Base-by-base conservation (phyloP, 2,329 filamentous ascomycete species). In the Aspergillus sp. region DNA sequence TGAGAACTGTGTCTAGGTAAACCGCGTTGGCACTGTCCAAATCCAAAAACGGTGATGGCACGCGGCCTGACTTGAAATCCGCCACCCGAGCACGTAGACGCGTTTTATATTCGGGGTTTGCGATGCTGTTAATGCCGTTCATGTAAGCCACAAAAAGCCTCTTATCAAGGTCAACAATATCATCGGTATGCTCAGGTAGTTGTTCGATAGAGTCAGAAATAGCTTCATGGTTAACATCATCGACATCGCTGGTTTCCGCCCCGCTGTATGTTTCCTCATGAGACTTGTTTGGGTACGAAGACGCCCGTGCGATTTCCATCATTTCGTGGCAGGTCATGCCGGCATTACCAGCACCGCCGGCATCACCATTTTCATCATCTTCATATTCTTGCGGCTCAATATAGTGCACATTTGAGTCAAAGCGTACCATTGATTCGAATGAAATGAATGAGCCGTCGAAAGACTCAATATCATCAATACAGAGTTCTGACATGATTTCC, bases 311-410 rank as follows among this genome's bases (percentile, higher is more conserved):
- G 31, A 72, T 62, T 39, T 70, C 65, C 68, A 77, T 76, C 62
- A 75, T 68, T 61, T 77, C 75, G 60, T 77, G 75, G 52, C 70
- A 70, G 9, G 75, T 77, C 68, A 76, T 71, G 39, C 70, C 66
- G 15, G 58, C 41, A 17, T 63, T 61, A 15, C 62, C 33, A 11
- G 27, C 9, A 31, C 9, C 27, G 39, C 70, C 66, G 15, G 57
- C 41, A 17, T 63, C 62, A 12, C 62, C 33, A 11, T n/a, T 47
- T 31, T 66, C 64, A 12, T 74, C 64, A n/a, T 70, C 68, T 8
- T 66, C 48, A 39, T 58, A 47, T 31, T 68, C 64, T 19, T 66
- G 57, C 1, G 65, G 65, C 27, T 73, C 73, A 46, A 75, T 74
- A 60, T 74, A 76, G 31, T 66, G 58, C 23, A 76, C 62, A 1